phyloP scores from a whole-genome alignment of 2,329 filamentous ascomycete genomes.

The Sclerotiophoma versabilis region DNA sequence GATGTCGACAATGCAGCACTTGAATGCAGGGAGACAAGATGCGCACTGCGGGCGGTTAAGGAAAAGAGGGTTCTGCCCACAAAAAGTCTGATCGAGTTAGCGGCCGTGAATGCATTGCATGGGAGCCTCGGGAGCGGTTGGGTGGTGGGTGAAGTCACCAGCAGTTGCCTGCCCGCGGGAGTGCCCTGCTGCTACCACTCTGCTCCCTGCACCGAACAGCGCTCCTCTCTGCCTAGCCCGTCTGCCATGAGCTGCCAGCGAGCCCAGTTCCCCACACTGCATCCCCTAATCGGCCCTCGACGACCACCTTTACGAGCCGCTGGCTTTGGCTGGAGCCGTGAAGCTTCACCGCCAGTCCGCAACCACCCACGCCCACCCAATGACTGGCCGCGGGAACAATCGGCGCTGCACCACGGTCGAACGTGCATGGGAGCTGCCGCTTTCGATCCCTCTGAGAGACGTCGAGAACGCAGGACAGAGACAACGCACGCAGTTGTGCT shows the following conservation, averaged over 20 bases:
- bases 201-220: conserved; percentile 19
- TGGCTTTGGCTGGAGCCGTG: conserved; percentile 16
- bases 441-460: conserved; percentile 12
- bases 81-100: conserved; percentile 29
- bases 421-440: conserved; percentile 29
- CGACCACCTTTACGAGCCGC: conserved; percentile 7
- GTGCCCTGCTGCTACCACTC: conserved; percentile 5
- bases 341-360: conserved; percentile 40
- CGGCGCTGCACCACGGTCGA: conserved; percentile 24
- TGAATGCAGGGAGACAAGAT: conserved; percentile 29
- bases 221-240: conserved; percentile 30
- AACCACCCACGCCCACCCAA: conserved; percentile 21
- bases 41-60: conserved; percentile 25
- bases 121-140: conserved; percentile 13
- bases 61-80: conserved; percentile 23
- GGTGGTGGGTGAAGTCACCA: conserved; percentile 18
- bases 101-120: conserved; percentile 29
- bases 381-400: conserved; percentile 30
- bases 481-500: conserved; percentile 35
- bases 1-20: conserved; percentile 25
- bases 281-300: conserved; percentile 15
- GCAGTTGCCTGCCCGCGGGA: conserved; percentile 9
- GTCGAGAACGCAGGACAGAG: conserved; percentile 22
- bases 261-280: conserved; percentile 4
- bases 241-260: conserved; percentile 24